Percentiles rank a stretch among this genome's conserved stretches.
These are phyloP conservation scores for Pulicaria dysenterica DNA, from an alignment of 129 eudicot species.

Conservation along the genomic window DNA sequence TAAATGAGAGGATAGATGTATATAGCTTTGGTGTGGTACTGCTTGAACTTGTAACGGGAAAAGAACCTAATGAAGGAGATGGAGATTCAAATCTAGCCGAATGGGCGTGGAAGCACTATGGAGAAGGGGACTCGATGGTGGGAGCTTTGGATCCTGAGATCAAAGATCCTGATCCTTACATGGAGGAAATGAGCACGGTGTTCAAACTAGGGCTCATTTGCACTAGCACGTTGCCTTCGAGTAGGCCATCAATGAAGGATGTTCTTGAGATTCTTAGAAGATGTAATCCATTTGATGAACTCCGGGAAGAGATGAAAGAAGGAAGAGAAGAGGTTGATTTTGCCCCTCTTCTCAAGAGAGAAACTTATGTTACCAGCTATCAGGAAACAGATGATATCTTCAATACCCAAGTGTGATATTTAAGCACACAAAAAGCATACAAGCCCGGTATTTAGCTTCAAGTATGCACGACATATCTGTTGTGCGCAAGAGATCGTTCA, in stretches of 20 bases:
- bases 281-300: slow-evolving; percentile 30
- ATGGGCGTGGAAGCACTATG: slow-evolving; percentile 84
- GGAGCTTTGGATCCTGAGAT: slow-evolving; percentile 59
- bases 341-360: slow-evolving; percentile 62
- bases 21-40: slow-evolving; percentile 89
- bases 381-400: slow-evolving; percentile 32
- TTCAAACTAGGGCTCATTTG: slow-evolving; percentile 74
- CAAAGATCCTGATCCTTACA: slow-evolving; percentile 39
- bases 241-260: slow-evolving; percentile 85
- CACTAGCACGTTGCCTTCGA: slow-evolving; percentile 67
- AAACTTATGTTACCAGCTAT: slow-evolving; percentile 52
- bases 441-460: too few species aligned
- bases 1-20: slow-evolving; percentile 73
- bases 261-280: slow-evolving; percentile 64
- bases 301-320: slow-evolving; percentile 41
- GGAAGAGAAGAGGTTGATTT: slow-evolving; percentile 51
- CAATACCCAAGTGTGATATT: slow-evolving; percentile 14
- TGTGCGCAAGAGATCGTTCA: slow-evolving; percentile 15
- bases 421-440: not conserved
- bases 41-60: slow-evolving; percentile 79
- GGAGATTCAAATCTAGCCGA: slow-evolving; percentile 62
- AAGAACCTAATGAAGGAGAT: slow-evolving; percentile 62
- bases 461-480: not conserved
- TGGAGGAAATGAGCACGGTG: slow-evolving; percentile 58
- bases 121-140: slow-evolving; percentile 51